Conservation (phyloP, 1,284 basidiomycete genomes). For the Cutaneotrichosporon arboriforme region DNA sequence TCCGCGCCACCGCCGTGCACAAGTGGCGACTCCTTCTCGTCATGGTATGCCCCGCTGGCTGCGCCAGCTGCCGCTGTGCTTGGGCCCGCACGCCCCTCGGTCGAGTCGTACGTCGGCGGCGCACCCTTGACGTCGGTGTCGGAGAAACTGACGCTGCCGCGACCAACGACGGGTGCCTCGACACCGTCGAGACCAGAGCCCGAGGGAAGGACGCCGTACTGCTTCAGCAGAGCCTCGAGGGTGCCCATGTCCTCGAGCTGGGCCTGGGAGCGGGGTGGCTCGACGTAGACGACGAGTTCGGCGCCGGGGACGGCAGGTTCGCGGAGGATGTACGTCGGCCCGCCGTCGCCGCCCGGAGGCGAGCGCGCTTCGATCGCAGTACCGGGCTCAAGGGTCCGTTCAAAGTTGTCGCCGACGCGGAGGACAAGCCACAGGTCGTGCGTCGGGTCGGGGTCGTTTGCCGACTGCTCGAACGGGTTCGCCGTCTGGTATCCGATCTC, state of each 20-base stretch:
- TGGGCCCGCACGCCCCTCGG: not conserved
- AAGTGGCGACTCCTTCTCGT: not conserved
- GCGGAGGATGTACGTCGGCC: conserved; percentile 26
- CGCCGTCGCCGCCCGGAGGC: conserved; percentile 16
- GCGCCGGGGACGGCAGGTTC: conserved; percentile 30
- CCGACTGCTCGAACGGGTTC: conserved; percentile 43
- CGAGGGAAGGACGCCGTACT: conserved; percentile 54
- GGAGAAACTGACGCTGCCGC: not conserved
- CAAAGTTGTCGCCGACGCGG: conserved; percentile 41
- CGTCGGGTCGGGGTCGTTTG: conserved; percentile 39
- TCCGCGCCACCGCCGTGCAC: conserved; percentile 29
- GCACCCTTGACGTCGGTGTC: conserved; percentile 2
- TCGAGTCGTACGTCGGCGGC: conserved; percentile 1
- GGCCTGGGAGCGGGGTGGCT: conserved; percentile 2
- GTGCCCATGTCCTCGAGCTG: conserved; percentile 60
- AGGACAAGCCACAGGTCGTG: conserved; percentile 48
- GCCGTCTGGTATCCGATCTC: conserved; percentile 44
- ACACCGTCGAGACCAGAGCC: conserved; percentile 30
- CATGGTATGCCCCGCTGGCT: not conserved
- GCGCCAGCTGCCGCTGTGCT: not conserved
- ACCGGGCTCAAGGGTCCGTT: conserved; percentile 39
- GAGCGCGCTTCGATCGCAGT: conserved; percentile 21
- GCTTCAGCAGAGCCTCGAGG: conserved; percentile 63
- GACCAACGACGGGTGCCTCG: conserved; percentile 10
- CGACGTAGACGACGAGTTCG: conserved; percentile 46